Base-by-base conservation (phyloP, 2,329 filamentous ascomycete genomes). In the Huntiella moniliformis region DNA sequence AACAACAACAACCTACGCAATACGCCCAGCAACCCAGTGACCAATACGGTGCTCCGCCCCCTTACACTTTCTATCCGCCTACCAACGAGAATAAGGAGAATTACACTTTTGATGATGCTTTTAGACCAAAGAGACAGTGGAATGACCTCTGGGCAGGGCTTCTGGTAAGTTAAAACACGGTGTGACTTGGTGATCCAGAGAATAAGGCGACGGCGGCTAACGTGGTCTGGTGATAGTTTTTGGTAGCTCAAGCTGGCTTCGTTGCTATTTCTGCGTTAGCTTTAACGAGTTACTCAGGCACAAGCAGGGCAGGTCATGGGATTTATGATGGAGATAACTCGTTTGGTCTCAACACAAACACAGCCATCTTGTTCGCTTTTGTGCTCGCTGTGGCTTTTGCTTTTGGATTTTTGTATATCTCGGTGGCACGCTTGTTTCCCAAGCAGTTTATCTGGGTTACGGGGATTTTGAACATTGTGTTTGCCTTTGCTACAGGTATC, bases 371-470 rank as follows among this genome's bases (percentile, higher is more conserved):
- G 12, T 93, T 96, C 60, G 70, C 74, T 32, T 87, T 92, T 58
- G 74, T 82, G 5, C 68, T 86, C 35, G 82, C 85, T 4, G 68
- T 87, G 16, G 69, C 83, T 1, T 65, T 94, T 37, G 87, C 82
- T 33, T 64, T 93, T 36, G 87, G 83, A 32, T 82, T 76, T 56
- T 67, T 63, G 16, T 96, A 95, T 58, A 75, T 95, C 54, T 74
- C 76, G 61, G 60, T 78, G 2, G 82, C 83, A 5, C 75, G 85
- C 46, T 63, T 73, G 40, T 88, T 88, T 53, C 86, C 87, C 3
- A 92, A 91, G 63, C 74, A 84, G 56, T 86, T 94, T 54, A 92
- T 95, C 58, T 95, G 85, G 83, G 73, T 86, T 35, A 92, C 86
- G 0, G 85, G 84, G 10, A 88, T 94, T 44, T 67, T 93, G 47